These are phyloP conservation scores for Nicotiana sylvestris DNA, from an alignment of 257 asterid species.

Conservation along the genomic window DNA sequence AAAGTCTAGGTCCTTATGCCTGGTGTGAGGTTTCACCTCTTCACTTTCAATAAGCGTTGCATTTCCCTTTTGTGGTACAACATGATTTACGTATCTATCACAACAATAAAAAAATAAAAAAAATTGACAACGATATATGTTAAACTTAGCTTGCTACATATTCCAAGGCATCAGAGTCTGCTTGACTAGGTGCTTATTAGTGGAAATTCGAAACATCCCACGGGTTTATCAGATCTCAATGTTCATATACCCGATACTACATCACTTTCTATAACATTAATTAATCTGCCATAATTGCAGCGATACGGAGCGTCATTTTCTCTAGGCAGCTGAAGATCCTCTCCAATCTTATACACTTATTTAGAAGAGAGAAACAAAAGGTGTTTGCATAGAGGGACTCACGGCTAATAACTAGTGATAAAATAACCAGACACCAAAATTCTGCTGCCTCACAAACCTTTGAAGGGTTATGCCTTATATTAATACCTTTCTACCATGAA, in stretches of 20 bases:
- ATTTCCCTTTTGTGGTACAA: neutral
- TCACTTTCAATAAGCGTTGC: neutral
- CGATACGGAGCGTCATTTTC: neutral
- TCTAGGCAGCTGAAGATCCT: neutral
- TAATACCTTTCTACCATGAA: neutral
- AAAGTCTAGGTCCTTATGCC: too few species aligned
- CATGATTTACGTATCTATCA: neutral
- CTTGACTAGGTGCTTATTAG: neutral
- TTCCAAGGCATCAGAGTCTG: neutral
- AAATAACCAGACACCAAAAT: neutral
- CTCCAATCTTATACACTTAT: neutral
- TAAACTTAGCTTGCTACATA: neutral
- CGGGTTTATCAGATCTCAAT: slow-evolving; percentile 1
- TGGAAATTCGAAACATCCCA: neutral
- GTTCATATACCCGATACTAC: neutral
- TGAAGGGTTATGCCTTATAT: neutral
- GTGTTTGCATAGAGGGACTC: too few species aligned
- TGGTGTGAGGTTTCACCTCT: too few species aligned
- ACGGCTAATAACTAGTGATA: too few species aligned
- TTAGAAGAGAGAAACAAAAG: neutral
- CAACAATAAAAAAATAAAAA: neutral
- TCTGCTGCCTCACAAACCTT: neutral
- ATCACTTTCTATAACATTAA: neutral
- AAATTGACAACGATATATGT: too few species aligned
- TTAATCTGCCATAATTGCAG: neutral